These are phyloP conservation scores for Trichosphaerium sp. DNA, from an alignment of 78 protist genomes.

Conservation along the genomic window DNA sequence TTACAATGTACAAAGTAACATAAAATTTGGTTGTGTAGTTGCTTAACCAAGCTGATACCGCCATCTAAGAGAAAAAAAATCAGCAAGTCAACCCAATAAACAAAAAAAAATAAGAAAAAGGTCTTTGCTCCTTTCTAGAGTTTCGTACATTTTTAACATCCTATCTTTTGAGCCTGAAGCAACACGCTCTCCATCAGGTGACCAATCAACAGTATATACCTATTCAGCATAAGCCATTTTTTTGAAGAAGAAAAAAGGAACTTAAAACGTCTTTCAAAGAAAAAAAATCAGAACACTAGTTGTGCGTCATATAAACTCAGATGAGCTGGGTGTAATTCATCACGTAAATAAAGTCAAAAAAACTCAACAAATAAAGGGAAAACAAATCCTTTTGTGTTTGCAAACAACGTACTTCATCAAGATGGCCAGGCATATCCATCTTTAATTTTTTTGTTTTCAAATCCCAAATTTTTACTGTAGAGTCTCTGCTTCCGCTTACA, in stretches of 20 bases:
- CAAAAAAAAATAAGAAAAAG: no score
- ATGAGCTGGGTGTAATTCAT: no score
- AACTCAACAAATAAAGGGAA: not conserved
- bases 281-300: no score
- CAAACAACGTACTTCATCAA: slow-evolving; percentile 71
- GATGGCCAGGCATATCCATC: slow-evolving; percentile 95
- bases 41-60: no score
- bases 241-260: not conserved
- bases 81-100: no score
- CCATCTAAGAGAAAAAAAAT: no score
- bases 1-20: slow-evolving; percentile 10
- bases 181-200: slow-evolving; percentile 89
- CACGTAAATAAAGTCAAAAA: not conserved
- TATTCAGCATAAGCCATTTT: no score
- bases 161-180: slow-evolving; percentile 89
- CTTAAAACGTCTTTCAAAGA: no score
- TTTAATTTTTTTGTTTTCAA: slow-evolving; percentile 41
- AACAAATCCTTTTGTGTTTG: not conserved
- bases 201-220: slow-evolving; percentile 95
- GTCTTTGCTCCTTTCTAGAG: not conserved
- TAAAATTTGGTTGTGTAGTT: not conserved
- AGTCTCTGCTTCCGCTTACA: slow-evolving; percentile 78
- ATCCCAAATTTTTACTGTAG: slow-evolving; percentile 88
- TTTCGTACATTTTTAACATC: slow-evolving; percentile 53
- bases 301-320: no score